Conservation (phyloP, 306 rosid species). For the Dryas octopetala region DNA sequence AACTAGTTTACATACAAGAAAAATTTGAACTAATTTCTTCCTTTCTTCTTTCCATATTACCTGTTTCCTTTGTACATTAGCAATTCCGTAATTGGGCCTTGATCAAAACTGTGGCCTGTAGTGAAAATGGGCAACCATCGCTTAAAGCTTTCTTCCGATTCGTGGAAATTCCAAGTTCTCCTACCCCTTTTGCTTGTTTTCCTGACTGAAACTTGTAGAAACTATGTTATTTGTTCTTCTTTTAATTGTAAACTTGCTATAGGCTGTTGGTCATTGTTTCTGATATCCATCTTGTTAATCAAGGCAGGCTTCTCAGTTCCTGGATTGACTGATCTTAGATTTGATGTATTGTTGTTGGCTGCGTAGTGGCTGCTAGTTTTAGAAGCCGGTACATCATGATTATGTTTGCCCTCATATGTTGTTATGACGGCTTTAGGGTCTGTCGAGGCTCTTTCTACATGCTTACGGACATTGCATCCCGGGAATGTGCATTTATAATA, state of each 20-base stretch:
- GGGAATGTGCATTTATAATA: constrained; percentile 84
- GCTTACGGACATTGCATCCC: constrained; percentile 83
- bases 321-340: constrained; percentile 36
- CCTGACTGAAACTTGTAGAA: constrained; percentile 13
- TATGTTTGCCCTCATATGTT: constrained; percentile 89
- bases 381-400: constrained; percentile 83
- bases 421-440: constrained; percentile 92
- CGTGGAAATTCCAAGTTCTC: constrained; percentile 10
- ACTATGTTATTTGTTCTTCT: constrained; percentile 65
- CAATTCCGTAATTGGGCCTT: constrained; percentile 23
- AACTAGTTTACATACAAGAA: constrained; percentile 33
- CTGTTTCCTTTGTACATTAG: constrained; percentile 19
- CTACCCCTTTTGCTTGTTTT: constrained; percentile 13
- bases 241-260: constrained; percentile 58
- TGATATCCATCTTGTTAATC: constrained; percentile 28
- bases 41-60: neutral
- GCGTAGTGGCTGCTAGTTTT: constrained; percentile 63
- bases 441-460: constrained; percentile 79
- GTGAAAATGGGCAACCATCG: constrained; percentile 23
- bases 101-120: constrained; percentile 47
- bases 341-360: constrained; percentile 46
- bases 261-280: constrained; percentile 45
- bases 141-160: constrained; percentile 29
- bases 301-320: constrained; percentile 33
- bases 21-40: constrained; percentile 11